These are phyloP conservation scores for Myochromella boudieri DNA, from an alignment of 768 basidiomycete species.

Conservation along the genomic window DNA sequence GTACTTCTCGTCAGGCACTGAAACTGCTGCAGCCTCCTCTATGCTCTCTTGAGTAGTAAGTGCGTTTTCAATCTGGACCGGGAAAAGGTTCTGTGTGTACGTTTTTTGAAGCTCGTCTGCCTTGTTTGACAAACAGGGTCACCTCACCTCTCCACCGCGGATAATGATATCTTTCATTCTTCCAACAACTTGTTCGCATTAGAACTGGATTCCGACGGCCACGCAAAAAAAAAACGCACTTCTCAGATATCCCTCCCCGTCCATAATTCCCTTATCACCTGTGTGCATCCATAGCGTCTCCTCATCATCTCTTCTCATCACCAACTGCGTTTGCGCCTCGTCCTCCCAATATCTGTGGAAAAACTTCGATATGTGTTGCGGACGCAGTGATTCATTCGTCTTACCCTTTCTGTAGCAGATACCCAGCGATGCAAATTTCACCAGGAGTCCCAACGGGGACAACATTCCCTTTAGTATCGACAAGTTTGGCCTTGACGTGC, in stretches of 20 bases:
- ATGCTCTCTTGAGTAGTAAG: slow-evolving; percentile 55
- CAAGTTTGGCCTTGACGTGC: slow-evolving; percentile 74
- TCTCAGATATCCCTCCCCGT: slow-evolving; percentile 75
- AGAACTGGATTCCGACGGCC: no score
- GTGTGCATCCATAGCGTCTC: slow-evolving; percentile 81
- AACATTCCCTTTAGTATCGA: slow-evolving; percentile 55
- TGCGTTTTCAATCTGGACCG: slow-evolving; percentile 82
- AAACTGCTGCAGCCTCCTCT: slow-evolving; percentile 70
- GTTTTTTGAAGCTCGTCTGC: not conserved
- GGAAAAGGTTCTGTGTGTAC: slow-evolving; percentile 60
- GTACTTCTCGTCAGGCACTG: slow-evolving; percentile 66
- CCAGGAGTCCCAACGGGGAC: slow-evolving; percentile 77
- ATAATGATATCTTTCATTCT: slow-evolving; percentile 87
- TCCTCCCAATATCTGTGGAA: slow-evolving; percentile 71
- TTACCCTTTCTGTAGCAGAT: slow-evolving; percentile 79
- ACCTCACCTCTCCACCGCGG: slow-evolving; percentile 74
- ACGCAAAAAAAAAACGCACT: slow-evolving; percentile 57
- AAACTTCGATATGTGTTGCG: not conserved
- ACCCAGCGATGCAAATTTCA: slow-evolving; percentile 73
- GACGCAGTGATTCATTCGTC: slow-evolving; percentile 19
- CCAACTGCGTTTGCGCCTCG: slow-evolving; percentile 60
- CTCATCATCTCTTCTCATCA: slow-evolving; percentile 53
- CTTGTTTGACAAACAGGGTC: not conserved
- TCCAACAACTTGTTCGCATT: slow-evolving; percentile 58
- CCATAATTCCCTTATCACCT: slow-evolving; percentile 80